Evolutionary conservation across 2,329 filamentous ascomycete genomes (phyloP).

Genomic region (Colletotrichum caudatum): DNA sequence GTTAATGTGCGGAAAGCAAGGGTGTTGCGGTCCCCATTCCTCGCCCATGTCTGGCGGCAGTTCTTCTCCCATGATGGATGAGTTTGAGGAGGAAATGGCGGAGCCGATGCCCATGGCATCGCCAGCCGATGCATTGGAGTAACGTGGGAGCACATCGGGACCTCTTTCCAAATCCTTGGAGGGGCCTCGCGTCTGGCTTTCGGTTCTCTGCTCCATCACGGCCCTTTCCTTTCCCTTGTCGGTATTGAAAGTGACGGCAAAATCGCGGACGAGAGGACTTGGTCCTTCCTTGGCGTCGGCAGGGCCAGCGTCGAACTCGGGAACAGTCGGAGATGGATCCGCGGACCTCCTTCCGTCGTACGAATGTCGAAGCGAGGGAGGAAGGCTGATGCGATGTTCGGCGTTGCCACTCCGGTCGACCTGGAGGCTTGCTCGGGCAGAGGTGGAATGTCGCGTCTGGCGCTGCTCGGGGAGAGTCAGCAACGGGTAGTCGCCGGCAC

Average conservation of each 20-base stretch:
- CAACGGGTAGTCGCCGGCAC: slow-evolving; percentile 63
- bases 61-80: slow-evolving; percentile 73
- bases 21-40: slow-evolving; percentile 93
- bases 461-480: slow-evolving; percentile 64
- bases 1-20: slow-evolving; percentile 94
- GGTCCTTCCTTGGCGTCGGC: slow-evolving; percentile 38
- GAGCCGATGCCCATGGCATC: slow-evolving; percentile 68
- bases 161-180: slow-evolving; percentile 69
- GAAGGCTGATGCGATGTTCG: slow-evolving; percentile 65
- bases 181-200: slow-evolving; percentile 53
- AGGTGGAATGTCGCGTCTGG: slow-evolving; percentile 58
- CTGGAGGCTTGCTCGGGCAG: slow-evolving; percentile 63
- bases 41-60: slow-evolving; percentile 76
- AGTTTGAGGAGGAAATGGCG: slow-evolving; percentile 67
- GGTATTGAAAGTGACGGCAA: slow-evolving; percentile 44
- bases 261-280: slow-evolving; percentile 40
- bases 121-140: slow-evolving; percentile 62
- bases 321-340: slow-evolving; percentile 48
- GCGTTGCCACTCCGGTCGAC: slow-evolving; percentile 60
- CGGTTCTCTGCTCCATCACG: slow-evolving; percentile 58
- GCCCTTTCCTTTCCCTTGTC: slow-evolving; percentile 66
- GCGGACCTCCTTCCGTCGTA: slow-evolving; percentile 62
- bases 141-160: slow-evolving; percentile 56
- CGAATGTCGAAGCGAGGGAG: slow-evolving; percentile 65
- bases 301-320: slow-evolving; percentile 41